Base-by-base conservation (phyloP, 1,284 basidiomycete genomes). In the Coniophora puteana region DNA sequence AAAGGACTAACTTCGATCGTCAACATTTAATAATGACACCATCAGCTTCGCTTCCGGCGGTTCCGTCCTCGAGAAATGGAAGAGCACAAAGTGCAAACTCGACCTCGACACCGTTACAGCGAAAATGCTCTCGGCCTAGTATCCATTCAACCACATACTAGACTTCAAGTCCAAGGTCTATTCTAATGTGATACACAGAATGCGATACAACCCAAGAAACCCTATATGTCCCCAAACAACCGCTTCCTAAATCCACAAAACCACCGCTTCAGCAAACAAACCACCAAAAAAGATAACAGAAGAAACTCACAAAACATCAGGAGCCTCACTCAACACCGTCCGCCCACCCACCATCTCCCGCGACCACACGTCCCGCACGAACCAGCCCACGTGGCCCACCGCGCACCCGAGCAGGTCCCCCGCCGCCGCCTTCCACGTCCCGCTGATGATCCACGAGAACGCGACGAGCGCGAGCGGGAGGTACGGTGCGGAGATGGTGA, bases 401-500 rank as follows among this genome's bases (percentile, higher is more conserved):
- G 87, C 81, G 55, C 93, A 93, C 1, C 93, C 93, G 17, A 90
- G 75, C 5, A 93, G 71, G 56, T 94, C 92, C 4, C 83, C 89
- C 1, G 88, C 80, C 0, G 90, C 91, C 3, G 89, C 89, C 48
- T 78, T 76, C 80, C 88, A 89, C 1, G 87, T 87, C 4, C 91
- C 90, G 49, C 89, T 90, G 25, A 98, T 69, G 22, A 93, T 65
- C 93, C 93, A 98, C 0, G 86, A 85, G 54, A 97, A 90, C 0
- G 74, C 84, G 18, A 95, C 88, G 27, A 98, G 80, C 0, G 91
- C 88, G 40, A 94, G 70, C 1, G 96, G 95, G 4, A 99, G 78
- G 65, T 99, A 98, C 0, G 95, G 93, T 0, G 95, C 95, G 0
- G 91, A 89, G 57, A 99, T 92, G 4, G 91, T 94, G 51, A 99